Evolutionary conservation across 139 green algal species (phyloP).

Genomic region (Volvox africanus): DNA sequence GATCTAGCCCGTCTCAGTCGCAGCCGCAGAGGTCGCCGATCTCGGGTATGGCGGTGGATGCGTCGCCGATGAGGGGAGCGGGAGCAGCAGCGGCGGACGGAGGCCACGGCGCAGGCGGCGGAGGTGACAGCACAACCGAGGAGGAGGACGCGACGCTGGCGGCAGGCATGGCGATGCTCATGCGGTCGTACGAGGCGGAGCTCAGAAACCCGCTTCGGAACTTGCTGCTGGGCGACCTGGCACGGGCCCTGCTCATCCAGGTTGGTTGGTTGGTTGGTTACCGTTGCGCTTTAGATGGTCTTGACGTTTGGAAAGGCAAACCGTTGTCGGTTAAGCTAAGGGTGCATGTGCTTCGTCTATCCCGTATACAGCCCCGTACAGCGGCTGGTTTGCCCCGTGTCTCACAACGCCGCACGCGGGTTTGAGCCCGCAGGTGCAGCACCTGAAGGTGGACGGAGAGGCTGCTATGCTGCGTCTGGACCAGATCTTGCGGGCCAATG

Average conservation of each 20-base stretch:
- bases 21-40: too few relatives aligned
- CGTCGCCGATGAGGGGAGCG: too few relatives aligned
- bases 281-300: not conserved
- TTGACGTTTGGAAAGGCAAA: too few relatives aligned
- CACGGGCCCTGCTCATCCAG: slow-evolving; percentile 90
- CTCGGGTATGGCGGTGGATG: too few relatives aligned
- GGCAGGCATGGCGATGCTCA: slow-evolving; percentile 81
- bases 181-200: slow-evolving; percentile 88
- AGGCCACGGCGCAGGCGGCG: not conserved
- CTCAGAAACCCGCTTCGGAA: slow-evolving; percentile 84
- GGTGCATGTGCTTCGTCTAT: too few relatives aligned
- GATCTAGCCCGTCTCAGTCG: too few relatives aligned
- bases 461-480: slow-evolving; percentile 95
- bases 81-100: slow-evolving; percentile 4
- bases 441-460: slow-evolving; percentile 93
- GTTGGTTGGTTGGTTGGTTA: slow-evolving; percentile 50
- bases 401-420: not conserved
- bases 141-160: slow-evolving; percentile 44
- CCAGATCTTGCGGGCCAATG: slow-evolving; percentile 92
- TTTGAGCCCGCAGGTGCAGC: slow-evolving; percentile 81
- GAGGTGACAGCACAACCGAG: not conserved
- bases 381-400: too few relatives aligned
- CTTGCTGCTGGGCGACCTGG: slow-evolving; percentile 84
- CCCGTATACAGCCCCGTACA: too few relatives aligned
- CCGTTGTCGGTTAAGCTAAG: too few relatives aligned